Percentiles rank a stretch among this genome's conserved stretches.
Conservation (phyloP, 257 asterid genomes). For the Fraxinus americana region DNA sequence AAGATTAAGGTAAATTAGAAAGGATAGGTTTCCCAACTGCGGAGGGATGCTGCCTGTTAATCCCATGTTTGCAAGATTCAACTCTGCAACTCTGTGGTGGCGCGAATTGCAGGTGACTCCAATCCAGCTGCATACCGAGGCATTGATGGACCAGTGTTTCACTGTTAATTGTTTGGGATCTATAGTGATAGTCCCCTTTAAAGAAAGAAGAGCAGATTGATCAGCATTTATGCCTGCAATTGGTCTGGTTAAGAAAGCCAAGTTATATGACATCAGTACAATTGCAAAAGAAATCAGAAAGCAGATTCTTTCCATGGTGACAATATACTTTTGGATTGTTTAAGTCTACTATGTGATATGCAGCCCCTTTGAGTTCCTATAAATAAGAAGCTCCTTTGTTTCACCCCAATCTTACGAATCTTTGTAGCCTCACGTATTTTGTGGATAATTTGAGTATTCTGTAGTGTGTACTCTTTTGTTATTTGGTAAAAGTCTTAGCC, state of each 20-base stretch:
- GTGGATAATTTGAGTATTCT: too few relatives aligned
- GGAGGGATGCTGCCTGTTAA: conserved; percentile 6
- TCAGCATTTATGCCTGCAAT: not conserved
- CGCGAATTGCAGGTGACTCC: conserved; percentile 1
- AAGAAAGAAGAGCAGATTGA: not conserved
- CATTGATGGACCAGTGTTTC: not conserved
- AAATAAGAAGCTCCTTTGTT: too few relatives aligned
- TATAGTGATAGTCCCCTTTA: not conserved
- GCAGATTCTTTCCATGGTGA: not conserved
- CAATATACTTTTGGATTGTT: not conserved
- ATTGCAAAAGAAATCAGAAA: not conserved
- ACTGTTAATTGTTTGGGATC: not conserved
- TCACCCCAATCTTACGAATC: too few relatives aligned
- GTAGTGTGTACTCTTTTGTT: not conserved
- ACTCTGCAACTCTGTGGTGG: not conserved
- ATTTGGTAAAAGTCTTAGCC: too few relatives aligned
- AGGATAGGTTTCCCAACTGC: conserved; percentile 26
- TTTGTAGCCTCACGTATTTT: too few relatives aligned
- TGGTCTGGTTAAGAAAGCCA: not conserved
- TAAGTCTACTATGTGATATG: too few relatives aligned
- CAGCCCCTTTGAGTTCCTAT: too few relatives aligned
- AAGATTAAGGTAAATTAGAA: conserved; percentile 18
- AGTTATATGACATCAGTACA: not conserved
- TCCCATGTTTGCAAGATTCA: not conserved
- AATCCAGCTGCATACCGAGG: conserved; percentile 1